A percentile compares a stretch with the other conserved stretches of the same genome.
phyloP scores from a whole-genome alignment of 2,329 filamentous ascomycete genomes.

The Fusarium begoniae region DNA sequence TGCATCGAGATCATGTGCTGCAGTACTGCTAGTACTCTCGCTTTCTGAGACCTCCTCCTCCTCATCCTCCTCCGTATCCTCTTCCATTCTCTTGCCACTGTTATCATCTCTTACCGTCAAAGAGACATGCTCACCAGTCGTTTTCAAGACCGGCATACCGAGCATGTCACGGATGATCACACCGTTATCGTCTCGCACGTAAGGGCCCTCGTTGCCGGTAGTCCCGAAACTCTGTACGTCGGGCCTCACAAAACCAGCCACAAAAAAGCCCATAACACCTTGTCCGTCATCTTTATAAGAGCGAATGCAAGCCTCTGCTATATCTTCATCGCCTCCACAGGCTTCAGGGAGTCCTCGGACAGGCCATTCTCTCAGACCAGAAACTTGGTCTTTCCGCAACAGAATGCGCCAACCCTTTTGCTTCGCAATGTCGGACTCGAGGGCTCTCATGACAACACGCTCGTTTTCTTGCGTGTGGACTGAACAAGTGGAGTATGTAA shows the following conservation, averaged over 20 bases:
- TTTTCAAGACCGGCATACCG: constrained; percentile 51
- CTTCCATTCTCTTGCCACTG: constrained; percentile 20
- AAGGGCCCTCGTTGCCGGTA: constrained; percentile 55
- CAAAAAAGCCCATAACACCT: constrained; percentile 95
- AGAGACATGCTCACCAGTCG: constrained; percentile 46
- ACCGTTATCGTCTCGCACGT: constrained; percentile 64
- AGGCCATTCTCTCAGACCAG: constrained; percentile 79
- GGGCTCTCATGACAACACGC: constrained; percentile 76
- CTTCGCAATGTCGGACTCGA: constrained; percentile 73
- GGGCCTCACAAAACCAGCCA: constrained; percentile 78
- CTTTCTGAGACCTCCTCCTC: constrained; percentile 4
- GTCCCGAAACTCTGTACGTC: constrained; percentile 27
- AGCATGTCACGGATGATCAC: constrained; percentile 56
- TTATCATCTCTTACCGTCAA: constrained; percentile 39
- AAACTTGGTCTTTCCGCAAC: constrained; percentile 74
- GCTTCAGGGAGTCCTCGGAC: constrained; percentile 67
- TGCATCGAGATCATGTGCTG: constrained; percentile 6
- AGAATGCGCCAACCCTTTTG: constrained; percentile 81
- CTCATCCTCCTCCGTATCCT: neutral
- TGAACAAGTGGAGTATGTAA: constrained; percentile 96
- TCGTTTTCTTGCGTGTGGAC: constrained; percentile 91
- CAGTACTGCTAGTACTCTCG: constrained; percentile 7
- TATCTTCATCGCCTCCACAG: constrained; percentile 57
- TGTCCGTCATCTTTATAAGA: constrained; percentile 82
- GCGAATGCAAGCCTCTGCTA: constrained; percentile 81